Evolutionary conservation across 345 rosid genomes (phyloP).

Genomic region (Euphorbia lathyris): DNA sequence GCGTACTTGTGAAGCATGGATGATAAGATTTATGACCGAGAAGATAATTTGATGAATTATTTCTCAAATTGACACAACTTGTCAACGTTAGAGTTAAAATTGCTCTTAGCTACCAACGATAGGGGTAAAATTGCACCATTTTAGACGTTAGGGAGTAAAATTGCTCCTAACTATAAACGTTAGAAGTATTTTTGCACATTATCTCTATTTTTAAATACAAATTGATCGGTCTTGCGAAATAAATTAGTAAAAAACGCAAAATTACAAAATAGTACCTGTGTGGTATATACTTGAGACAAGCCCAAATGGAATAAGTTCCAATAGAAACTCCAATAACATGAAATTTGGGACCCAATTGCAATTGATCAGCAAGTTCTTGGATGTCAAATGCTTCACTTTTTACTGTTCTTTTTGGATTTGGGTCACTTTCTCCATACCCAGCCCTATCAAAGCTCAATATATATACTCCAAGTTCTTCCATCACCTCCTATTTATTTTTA

Average conservation of each 20-base stretch:
- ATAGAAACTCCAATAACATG: conserved; percentile 48
- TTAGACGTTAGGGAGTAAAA: too few relatives aligned
- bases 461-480: conserved; percentile 40
- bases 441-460: conserved; percentile 50
- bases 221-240: too few relatives aligned
- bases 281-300: conserved; percentile 51
- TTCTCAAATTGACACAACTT: too few relatives aligned
- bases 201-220: too few relatives aligned
- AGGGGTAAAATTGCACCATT: too few relatives aligned
- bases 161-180: too few relatives aligned
- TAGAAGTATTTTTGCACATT: too few relatives aligned
- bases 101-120: too few relatives aligned
- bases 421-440: conserved; percentile 66
- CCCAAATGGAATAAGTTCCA: conserved; percentile 46
- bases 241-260: background rate
- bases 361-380: conserved; percentile 55
- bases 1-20: too few relatives aligned
- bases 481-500: conserved; percentile 34
- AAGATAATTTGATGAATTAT: too few relatives aligned
- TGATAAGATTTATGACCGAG: too few relatives aligned
- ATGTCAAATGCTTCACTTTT: conserved; percentile 55
- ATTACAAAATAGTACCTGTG: conserved; percentile 33
- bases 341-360: conserved; percentile 44
- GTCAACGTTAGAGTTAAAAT: too few relatives aligned
- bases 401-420: conserved; percentile 40